Conservation (phyloP, 345 rosid genomes). For the Punica granatum region DNA sequence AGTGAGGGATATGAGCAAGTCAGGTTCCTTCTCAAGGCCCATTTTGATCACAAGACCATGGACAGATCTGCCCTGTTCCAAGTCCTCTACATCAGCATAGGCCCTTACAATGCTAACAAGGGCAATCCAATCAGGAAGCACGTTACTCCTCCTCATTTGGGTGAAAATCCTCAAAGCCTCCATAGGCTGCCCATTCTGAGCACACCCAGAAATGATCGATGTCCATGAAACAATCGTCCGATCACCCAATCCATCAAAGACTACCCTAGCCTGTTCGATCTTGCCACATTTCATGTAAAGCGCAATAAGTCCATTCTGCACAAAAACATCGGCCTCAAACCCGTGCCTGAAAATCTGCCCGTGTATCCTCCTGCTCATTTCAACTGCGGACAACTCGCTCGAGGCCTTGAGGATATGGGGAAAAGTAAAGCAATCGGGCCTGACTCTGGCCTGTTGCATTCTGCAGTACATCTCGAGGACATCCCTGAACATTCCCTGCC, state of each 20-base stretch:
- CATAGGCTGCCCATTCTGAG: constrained; percentile 16
- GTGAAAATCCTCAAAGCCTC: constrained; percentile 12
- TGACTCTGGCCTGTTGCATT: constrained; percentile 8
- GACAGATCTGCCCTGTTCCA: constrained; percentile 15
- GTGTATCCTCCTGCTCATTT: constrained; percentile 45
- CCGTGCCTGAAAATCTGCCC: constrained; percentile 42
- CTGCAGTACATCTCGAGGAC: constrained; percentile 7
- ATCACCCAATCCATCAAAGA: constrained; percentile 49
- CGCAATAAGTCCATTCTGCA: constrained; percentile 39
- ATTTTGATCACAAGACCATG: constrained; percentile 14
- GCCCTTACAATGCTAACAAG: constrained; percentile 18
- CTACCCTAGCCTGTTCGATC: constrained; percentile 30
- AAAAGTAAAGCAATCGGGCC: constrained; percentile 15
- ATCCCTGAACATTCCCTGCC: constrained; percentile 10
- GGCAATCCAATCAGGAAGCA: constrained; percentile 18
- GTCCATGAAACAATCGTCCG: constrained; percentile 56
- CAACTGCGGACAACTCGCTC: constrained; percentile 6
- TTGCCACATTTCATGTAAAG: constrained; percentile 35
- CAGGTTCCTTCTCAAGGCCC: constrained; percentile 19
- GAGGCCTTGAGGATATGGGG: constrained; percentile 14
- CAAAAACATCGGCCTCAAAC: constrained; percentile 42
- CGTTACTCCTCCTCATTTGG: constrained; percentile 12
- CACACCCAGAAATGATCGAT: constrained; percentile 51
- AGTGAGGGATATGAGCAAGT: constrained; percentile 20
- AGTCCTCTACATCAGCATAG: constrained; percentile 15